Evolutionary conservation across 495 filamentous ascomycete genomes (phyloP), one percentile per base, ranked within the genome.

Genomic region (Bathelium albidoporum): DNA sequence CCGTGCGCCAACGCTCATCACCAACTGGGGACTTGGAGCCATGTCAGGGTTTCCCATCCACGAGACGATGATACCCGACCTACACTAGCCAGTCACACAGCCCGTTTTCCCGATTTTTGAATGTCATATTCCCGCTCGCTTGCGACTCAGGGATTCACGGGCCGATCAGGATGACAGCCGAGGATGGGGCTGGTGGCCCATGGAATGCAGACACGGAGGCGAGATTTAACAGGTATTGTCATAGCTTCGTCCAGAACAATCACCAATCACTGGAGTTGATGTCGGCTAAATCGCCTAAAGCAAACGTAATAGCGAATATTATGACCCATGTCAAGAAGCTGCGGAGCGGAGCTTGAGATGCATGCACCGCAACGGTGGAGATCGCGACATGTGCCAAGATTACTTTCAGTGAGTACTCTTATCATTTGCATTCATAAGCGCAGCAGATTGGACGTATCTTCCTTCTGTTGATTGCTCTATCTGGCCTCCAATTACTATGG

Each of bases 241-340:
- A 39, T 39, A 39, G 34, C 34, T n/a, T 39, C 34, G 34, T 39
- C 14, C 14, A 39, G 34, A 14, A 39, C 5, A 39, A 39, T 39
- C 34, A 39, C 14, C 34, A 39, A 39, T 5, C 5, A 14, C 34
- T 39, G 5, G 5, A 39, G 14, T 39, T 39, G 5, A 39, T 5
- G 14, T 5, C 5, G 34, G 34, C 34, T 39, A 39, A 39, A 5
- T 49, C 3, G 9, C 2, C 49, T 55, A 24, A 67, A 96, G 92
- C 67, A 97, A 97, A 78, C 77, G 75, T 59, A 78, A 84, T 64
- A 94, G 90, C 75, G 84, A 95, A 73, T 97, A 86, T 75, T 89
- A 90, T 70, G 93, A 97, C 70, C 93, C 93, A 16, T 97, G 93
- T 72, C 91, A 97, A 72, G 90, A 95, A 62, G 91, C 89, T n/a